Evolutionary conservation across 345 rosid species (phyloP).

Genomic region (Arabidopsis thaliana): DNA sequence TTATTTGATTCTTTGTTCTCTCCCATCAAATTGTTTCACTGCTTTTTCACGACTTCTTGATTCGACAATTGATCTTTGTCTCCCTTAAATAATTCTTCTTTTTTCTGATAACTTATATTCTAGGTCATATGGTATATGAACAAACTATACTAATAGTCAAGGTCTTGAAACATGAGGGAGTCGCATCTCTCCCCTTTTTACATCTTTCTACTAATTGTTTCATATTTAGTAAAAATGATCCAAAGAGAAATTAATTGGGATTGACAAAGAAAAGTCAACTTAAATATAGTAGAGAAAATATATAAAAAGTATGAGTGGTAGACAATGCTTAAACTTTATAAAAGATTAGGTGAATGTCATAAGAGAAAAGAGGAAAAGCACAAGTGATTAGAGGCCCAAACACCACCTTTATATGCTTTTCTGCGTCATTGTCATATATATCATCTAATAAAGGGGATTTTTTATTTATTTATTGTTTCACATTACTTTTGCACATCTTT

Average conservation of each 20-base stretch:
- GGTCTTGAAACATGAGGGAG: slow-evolving; percentile 8
- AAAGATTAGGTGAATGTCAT: slow-evolving; percentile 42
- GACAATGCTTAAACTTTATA: slow-evolving; percentile 35
- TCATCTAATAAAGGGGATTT: slow-evolving; percentile 12
- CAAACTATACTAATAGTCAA: background rate
- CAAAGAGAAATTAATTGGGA: slow-evolving; percentile 2
- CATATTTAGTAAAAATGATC: background rate
- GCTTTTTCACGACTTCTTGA: slow-evolving; percentile 7
- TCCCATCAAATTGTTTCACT: background rate
- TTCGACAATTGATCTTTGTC: background rate
- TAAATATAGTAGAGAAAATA: background rate
- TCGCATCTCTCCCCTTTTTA: slow-evolving; percentile 15
- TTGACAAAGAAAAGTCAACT: slow-evolving; percentile 34
- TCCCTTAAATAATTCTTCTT: background rate
- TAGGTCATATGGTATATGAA: too few species aligned
- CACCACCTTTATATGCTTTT: slow-evolving; percentile 29
- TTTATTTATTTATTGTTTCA: background rate
- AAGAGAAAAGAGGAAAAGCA: slow-evolving; percentile 37
- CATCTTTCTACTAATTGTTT: slow-evolving; percentile 1
- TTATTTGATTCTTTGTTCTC: background rate
- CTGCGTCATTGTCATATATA: slow-evolving; percentile 39
- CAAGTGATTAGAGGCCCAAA: slow-evolving; percentile 36
- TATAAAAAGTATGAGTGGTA: slow-evolving; percentile 34
- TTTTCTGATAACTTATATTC: too few species aligned
- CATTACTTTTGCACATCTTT: slow-evolving; percentile 25